Conservation (phyloP, 257 asterid species). For the Ballota nigra region DNA sequence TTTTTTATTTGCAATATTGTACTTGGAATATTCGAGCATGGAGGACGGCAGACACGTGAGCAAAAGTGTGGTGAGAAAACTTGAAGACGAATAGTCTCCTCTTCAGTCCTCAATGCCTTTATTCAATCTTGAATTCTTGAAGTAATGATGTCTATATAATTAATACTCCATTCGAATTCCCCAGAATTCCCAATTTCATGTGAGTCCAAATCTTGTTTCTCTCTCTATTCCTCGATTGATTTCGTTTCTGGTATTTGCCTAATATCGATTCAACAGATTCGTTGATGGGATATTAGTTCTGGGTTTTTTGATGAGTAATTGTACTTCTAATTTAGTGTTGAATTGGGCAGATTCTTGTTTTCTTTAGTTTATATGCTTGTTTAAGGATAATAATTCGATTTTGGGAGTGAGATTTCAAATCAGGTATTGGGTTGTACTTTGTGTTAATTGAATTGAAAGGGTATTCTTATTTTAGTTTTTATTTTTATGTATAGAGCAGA, state of each 20-base stretch:
- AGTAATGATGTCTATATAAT: conserved; percentile 3
- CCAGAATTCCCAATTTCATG: neutral
- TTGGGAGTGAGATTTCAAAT: neutral
- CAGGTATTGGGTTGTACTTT: neutral
- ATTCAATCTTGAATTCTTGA: neutral
- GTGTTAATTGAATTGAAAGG: neutral
- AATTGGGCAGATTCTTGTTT: neutral
- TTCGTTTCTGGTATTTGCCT: conserved; percentile 17
- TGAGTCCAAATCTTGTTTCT: conserved; percentile 12
- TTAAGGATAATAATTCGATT: neutral
- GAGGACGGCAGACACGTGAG: neutral
- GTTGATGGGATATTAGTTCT: neutral
- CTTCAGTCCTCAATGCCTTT: conserved; percentile 28
- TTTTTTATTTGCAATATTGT: neutral
- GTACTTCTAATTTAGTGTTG: neutral
- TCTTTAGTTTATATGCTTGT: neutral
- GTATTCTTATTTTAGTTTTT: too few relatives aligned
- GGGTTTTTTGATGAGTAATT: neutral
- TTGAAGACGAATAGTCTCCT: conserved; percentile 11
- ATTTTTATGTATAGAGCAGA: neutral
- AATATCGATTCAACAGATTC: neutral
- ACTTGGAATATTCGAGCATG: neutral
- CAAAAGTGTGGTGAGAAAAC: neutral
- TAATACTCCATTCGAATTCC: neutral
- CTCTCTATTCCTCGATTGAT: neutral